Evolutionary conservation across 768 basidiomycete species (phyloP).

Genomic region (Boletus edulis): DNA sequence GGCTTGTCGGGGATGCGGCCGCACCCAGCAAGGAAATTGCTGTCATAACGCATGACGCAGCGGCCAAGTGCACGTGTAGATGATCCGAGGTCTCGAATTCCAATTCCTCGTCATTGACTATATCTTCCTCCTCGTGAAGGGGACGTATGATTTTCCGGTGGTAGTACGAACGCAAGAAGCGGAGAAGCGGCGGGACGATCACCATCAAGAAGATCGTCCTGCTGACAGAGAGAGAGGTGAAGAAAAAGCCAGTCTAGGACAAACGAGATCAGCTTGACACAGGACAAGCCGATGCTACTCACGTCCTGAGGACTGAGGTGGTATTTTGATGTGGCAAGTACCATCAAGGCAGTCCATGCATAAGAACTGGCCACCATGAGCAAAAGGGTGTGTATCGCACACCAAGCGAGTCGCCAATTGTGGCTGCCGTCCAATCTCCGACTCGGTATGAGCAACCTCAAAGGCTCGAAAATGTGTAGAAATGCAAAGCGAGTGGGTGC

Average conservation of each 20-base stretch:
- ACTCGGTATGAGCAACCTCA: constrained; percentile 23
- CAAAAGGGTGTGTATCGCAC: constrained; percentile 28
- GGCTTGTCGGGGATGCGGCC: constrained; percentile 2
- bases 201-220: constrained; percentile 17
- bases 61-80: constrained; percentile 27
- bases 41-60: constrained; percentile 18
- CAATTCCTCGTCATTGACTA: not conserved
- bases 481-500: not conserved
- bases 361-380: constrained; percentile 16
- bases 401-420: constrained; percentile 32
- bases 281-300: not conserved
- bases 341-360: constrained; percentile 13
- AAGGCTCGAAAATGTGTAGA: constrained; percentile 20
- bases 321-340: constrained; percentile 25
- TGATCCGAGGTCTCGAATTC: constrained; percentile 19
- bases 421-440: constrained; percentile 13
- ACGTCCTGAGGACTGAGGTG: constrained; percentile 29
- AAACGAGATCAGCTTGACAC: not conserved
- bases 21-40: constrained; percentile 12
- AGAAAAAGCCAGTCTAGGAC: constrained; percentile 27
- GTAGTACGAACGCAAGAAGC: constrained; percentile 28
- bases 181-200: constrained; percentile 23
- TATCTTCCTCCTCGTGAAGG: not conserved
- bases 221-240: constrained; percentile 18
- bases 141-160: not conserved